Percentiles rank a stretch among this genome's conserved stretches.
phyloP scores from a whole-genome alignment of 371 early-diverging fungal species.

The Mortierella sp. region DNA sequence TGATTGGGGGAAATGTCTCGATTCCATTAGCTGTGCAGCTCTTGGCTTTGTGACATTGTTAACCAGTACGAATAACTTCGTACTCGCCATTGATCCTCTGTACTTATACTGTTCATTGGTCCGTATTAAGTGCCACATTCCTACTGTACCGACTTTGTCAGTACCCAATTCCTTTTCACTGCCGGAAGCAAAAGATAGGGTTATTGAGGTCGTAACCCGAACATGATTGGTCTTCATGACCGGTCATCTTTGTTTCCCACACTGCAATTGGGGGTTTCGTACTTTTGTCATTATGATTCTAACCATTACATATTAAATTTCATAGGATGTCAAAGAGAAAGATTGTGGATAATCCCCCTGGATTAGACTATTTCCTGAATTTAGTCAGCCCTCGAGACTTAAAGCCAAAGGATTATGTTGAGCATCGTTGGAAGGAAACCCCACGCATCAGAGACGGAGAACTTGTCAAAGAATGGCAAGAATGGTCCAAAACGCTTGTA shows the following conservation, averaged over 20 bases:
- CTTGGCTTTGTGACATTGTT: neutral
- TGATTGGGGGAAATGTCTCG: neutral
- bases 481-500: neutral
- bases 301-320: constrained; percentile 3
- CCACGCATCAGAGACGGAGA: neutral
- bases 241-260: neutral
- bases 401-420: neutral
- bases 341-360: neutral
- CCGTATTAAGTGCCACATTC: neutral
- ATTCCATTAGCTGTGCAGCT: neutral
- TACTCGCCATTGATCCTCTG: neutral
- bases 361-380: neutral
- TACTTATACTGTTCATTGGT: neutral
- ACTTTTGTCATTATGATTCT: neutral
- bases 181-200: constrained; percentile 1
- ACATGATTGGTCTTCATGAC: too few species aligned
- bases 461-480: neutral
- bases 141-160: neutral
- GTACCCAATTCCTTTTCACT: neutral
- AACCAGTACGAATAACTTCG: neutral
- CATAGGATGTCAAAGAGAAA: neutral
- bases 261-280: neutral
- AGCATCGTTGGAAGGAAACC: neutral
- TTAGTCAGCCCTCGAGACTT: neutral
- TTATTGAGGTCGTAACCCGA: neutral